phyloP scores from a whole-genome alignment of 768 basidiomycete species.

The Cytidiella melzeri region DNA sequence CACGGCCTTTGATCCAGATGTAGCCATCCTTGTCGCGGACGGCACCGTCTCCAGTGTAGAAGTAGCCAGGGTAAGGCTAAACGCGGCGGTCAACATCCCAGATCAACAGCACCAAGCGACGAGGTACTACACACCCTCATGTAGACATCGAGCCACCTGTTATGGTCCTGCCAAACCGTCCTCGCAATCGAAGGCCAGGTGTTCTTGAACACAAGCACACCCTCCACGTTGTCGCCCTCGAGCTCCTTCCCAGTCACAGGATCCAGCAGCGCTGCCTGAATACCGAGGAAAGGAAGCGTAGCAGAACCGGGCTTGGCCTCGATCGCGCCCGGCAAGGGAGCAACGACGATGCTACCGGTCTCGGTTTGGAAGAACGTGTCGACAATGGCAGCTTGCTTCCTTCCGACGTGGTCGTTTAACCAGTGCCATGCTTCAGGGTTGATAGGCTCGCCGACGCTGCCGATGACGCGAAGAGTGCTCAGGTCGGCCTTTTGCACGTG shows the following conservation, averaged over 20 bases:
- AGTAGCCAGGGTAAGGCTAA: conserved; percentile 80
- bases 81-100: background rate
- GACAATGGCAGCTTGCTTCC: conserved; percentile 83
- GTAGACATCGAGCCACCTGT: conserved; percentile 75
- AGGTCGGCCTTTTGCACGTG: conserved; percentile 84
- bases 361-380: conserved; percentile 99
- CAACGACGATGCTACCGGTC: conserved; percentile 92
- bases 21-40: conserved; percentile 93
- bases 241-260: conserved; percentile 73
- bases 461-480: conserved; percentile 76
- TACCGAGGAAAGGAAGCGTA: conserved; percentile 97
- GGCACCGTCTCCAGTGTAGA: conserved; percentile 98
- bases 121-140: conserved; percentile 39
- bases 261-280: conserved; percentile 84
- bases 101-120: background rate
- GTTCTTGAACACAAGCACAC: conserved; percentile 76
- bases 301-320: conserved; percentile 95
- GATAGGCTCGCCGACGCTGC: conserved; percentile 96
- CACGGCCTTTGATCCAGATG: conserved; percentile 97
- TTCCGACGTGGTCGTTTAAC: conserved; percentile 95
- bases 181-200: conserved; percentile 97
- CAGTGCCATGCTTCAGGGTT: conserved; percentile 99
- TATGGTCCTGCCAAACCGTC: conserved; percentile 88
- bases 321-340: conserved; percentile 93
- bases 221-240: conserved; percentile 80